phyloP scores from a whole-genome alignment of 495 filamentous ascomycete genomes.

The Thozetella sp. region DNA sequence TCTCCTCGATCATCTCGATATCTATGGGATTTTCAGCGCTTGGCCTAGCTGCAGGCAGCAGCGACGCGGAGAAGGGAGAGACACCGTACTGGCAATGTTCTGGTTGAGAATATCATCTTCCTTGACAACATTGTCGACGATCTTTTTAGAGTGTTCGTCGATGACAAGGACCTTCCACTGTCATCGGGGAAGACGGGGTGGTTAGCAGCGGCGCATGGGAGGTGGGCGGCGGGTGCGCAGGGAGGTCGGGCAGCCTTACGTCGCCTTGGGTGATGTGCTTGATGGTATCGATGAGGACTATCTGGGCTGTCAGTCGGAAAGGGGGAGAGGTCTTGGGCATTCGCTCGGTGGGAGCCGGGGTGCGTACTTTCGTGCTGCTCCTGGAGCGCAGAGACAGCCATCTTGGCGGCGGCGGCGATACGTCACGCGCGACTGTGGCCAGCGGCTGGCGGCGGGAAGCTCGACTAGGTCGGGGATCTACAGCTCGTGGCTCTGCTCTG shows the following conservation, averaged over 20 bases:
- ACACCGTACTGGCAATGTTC: constrained; percentile 84
- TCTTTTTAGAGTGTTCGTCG: constrained; percentile 75
- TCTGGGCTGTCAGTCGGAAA: constrained; percentile 1
- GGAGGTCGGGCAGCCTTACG: constrained; percentile 34
- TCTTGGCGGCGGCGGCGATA: constrained; percentile 16
- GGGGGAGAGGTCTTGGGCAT: constrained; percentile 4
- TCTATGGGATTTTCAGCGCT: constrained; percentile 51
- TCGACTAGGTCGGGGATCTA: not conserved
- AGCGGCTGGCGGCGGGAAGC: not conserved
- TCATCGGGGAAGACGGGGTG: not conserved
- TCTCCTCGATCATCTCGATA: constrained; percentile 88
- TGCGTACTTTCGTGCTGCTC: constrained; percentile 40
- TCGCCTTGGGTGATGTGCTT: constrained; percentile 55
- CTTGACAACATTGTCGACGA: constrained; percentile 85
- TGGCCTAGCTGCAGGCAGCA: not conserved
- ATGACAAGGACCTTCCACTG: constrained; percentile 97
- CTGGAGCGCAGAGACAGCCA: constrained; percentile 39
- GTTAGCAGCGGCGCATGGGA: not conserved
- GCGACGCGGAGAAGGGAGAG: not conserved
- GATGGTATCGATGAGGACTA: constrained; percentile 56
- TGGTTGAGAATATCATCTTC: constrained; percentile 95
- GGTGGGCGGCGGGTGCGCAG: not conserved
- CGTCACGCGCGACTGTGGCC: constrained; percentile 1
- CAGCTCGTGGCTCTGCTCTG: not conserved
- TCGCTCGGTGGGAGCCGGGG: constrained; percentile 11